phyloP scores from a whole-genome alignment of 768 basidiomycete genomes.

The Xerocomus brunneocitrinus region DNA sequence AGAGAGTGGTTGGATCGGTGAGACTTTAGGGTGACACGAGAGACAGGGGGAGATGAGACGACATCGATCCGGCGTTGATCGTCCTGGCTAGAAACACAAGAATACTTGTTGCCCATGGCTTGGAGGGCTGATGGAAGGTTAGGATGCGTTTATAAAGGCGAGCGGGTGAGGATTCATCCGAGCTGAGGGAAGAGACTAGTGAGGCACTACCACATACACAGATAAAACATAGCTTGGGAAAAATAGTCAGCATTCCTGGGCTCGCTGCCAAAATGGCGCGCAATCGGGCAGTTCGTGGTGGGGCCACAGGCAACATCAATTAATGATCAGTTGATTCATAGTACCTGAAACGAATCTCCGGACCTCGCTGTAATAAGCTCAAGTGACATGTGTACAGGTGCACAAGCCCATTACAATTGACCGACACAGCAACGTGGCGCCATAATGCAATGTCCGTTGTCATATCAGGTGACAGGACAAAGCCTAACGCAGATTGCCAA shows the following conservation, averaged over 20 bases:
- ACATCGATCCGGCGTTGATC: constrained; percentile 3
- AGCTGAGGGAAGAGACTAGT: not conserved
- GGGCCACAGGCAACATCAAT: not conserved
- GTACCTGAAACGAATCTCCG: not conserved
- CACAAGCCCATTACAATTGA: not conserved
- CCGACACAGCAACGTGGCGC: not conserved
- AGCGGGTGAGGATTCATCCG: not conserved
- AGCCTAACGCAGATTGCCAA: no score
- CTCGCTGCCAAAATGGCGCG: not conserved
- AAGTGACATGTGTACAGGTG: not conserved
- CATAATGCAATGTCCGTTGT: no score
- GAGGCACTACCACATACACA: no score
- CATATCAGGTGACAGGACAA: no score
- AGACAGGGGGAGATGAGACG: constrained; percentile 12
- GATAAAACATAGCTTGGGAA: not conserved
- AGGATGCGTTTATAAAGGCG: constrained; percentile 15
- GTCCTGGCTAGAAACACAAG: constrained; percentile 14
- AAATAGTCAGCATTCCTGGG: not conserved
- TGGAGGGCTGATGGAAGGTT: not conserved
- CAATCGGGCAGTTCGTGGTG: no score
- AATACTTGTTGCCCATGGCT: constrained; percentile 31
- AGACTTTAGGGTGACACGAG: constrained; percentile 40
- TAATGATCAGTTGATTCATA: not conserved
- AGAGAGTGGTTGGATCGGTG: constrained; percentile 34
- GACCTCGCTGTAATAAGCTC: not conserved